Base-by-base conservation (phyloP, 768 basidiomycete species). In the Rhodotorula kratochvilovae region DNA sequence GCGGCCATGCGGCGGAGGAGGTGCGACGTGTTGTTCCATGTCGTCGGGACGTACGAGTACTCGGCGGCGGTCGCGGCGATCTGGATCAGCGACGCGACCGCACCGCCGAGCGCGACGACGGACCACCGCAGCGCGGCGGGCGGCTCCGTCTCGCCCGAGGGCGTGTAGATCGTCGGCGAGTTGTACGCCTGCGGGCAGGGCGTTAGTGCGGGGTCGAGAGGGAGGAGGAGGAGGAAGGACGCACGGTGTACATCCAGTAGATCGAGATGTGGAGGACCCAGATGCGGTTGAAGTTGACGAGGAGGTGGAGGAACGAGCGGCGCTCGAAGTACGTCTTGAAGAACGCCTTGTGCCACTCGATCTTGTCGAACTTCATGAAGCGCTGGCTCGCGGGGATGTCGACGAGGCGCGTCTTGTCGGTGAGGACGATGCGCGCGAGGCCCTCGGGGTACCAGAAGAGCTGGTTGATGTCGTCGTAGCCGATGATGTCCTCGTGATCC, bases 401-500 rank as follows among this genome's bases (percentile, higher is more conserved):
- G 60, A 98, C 89, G 56, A 98, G 86, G 35, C 92, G 88, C 39
- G 89, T 90, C 92, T 92, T 95, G 84, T 97, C 92, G 27, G 82
- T 85, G 53, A 97, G 84, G 5, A 88, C 86, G 77, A 99, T 98
- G 42, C 91, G 84, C 17, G 93, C 90, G 77, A 99, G 93, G 43
- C 96, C 96, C 74, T 99, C 96, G 5, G 95, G 96, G 80, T 98
- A 99, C 96, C 95, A 99, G 81, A 99, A 99, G 58, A 99, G 82
- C 80, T 99, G 95, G 80, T 99, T 99, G 73, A 98, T 89, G 81
- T 99, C 96, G 80, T 99, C 96, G 78, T 99, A 99, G 8, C 96
- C 96, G 78, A 99, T 95, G 77, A 97, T 93, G 71, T 87, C 85
- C 60, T 91, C 88, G 79, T 98, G 96, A 78, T 99, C 96, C 79